A percentile compares a stretch with the other conserved stretches of the same genome.
phyloP scores from a whole-genome alignment of 768 basidiomycete genomes.

The Calocera viscosa region DNA sequence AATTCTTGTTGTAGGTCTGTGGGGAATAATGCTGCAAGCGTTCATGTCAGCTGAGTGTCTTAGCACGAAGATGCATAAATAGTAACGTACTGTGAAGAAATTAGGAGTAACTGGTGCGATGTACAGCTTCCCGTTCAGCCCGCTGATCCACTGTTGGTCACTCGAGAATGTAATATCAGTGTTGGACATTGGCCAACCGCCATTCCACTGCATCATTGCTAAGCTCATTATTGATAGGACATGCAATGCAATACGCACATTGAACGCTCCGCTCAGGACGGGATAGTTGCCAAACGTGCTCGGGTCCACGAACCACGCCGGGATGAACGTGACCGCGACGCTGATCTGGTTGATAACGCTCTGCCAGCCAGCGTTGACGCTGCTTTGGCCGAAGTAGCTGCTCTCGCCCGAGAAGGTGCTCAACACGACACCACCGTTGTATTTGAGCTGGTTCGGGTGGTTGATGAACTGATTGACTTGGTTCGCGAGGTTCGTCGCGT shows the following conservation, averaged over 20 bases:
- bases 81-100: slow-evolving; percentile 28
- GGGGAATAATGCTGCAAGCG: slow-evolving; percentile 41
- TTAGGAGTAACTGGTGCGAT: slow-evolving; percentile 25
- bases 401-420: slow-evolving; percentile 27
- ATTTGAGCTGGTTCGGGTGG: slow-evolving; percentile 24
- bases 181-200: slow-evolving; percentile 53
- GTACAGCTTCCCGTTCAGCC: slow-evolving; percentile 23
- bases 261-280: slow-evolving; percentile 45
- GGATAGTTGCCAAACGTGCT: slow-evolving; percentile 16
- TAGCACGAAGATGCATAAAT: slow-evolving; percentile 11
- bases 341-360: slow-evolving; percentile 8
- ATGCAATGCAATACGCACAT: slow-evolving; percentile 32
- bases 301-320: slow-evolving; percentile 25
- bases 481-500: slow-evolving; percentile 16
- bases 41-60: neutral
- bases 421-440: slow-evolving; percentile 25
- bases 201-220: slow-evolving; percentile 48
- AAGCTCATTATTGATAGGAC: slow-evolving; percentile 18
- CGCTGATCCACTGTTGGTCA: slow-evolving; percentile 20
- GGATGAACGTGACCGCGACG: slow-evolving; percentile 18
- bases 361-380: slow-evolving; percentile 21
- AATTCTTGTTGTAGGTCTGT: slow-evolving; percentile 39
- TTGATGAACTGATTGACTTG: slow-evolving; percentile 18
- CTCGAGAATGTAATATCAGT: slow-evolving; percentile 29
- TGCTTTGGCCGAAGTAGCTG: slow-evolving; percentile 27